Evolutionary conservation across 2,329 filamentous ascomycete genomes (phyloP).

Genomic region (Colletotrichum sp.): DNA sequence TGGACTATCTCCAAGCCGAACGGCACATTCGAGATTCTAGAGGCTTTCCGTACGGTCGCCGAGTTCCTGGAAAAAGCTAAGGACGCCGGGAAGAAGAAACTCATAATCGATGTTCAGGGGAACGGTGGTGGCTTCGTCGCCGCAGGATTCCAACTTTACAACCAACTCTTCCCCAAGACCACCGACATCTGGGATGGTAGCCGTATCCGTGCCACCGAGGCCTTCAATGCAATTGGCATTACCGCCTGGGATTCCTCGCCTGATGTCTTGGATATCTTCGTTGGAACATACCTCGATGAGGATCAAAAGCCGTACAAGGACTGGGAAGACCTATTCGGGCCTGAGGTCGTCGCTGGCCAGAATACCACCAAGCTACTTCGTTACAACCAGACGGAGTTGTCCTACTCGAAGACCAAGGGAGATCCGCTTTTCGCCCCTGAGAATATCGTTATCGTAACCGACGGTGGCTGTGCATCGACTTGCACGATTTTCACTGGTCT

Average conservation of each 20-base stretch:
- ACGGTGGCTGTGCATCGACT: slow-evolving; percentile 65
- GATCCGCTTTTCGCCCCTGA: slow-evolving; percentile 37
- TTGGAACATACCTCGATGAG: slow-evolving; percentile 25
- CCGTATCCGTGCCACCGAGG: slow-evolving; percentile 21
- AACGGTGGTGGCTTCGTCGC: slow-evolving; percentile 63
- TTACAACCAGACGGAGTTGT: neutral
- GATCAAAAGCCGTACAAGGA: slow-evolving; percentile 36
- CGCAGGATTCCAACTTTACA: slow-evolving; percentile 54
- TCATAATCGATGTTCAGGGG: slow-evolving; percentile 67
- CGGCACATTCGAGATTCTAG: slow-evolving; percentile 6
- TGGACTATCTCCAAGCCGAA: neutral
- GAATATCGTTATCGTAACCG: slow-evolving; percentile 50
- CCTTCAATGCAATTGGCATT: slow-evolving; percentile 16
- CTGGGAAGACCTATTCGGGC: neutral
- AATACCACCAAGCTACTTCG: slow-evolving; percentile 15
- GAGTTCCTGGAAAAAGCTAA: slow-evolving; percentile 51
- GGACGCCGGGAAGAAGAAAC: slow-evolving; percentile 55
- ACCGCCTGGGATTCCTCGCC: neutral
- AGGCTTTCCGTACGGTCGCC: slow-evolving; percentile 29
- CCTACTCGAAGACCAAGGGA: neutral
- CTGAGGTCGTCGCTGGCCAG: neutral
- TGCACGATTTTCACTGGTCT: slow-evolving; percentile 64
- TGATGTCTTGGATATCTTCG: neutral
- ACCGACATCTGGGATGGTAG: slow-evolving; percentile 17
- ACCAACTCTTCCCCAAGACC: slow-evolving; percentile 36